Conservation (phyloP, 179 eudicot species). For the Vitellaria paradoxa region DNA sequence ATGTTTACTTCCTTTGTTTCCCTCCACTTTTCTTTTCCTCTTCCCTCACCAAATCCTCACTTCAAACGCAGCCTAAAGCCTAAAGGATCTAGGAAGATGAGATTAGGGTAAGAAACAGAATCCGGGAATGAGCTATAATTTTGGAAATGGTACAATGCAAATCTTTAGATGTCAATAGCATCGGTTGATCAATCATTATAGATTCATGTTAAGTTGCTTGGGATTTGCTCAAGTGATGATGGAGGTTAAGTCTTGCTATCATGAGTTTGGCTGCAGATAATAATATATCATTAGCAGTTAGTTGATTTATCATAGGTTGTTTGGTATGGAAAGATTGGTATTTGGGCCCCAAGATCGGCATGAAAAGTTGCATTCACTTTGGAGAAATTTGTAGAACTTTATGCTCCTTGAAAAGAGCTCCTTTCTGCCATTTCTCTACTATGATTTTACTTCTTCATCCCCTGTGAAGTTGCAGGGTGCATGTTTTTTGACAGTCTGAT, state of each 20-base stretch:
- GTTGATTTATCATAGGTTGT: conserved; percentile 1
- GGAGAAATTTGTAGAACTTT: not conserved
- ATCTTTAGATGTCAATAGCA: conserved; percentile 1
- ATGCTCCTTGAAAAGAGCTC: not conserved
- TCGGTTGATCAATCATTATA: not conserved
- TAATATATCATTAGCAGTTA: not conserved
- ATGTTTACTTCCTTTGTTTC: too few species aligned
- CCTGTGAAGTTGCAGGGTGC: not conserved
- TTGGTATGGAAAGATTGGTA: not conserved
- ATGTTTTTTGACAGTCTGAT: too few species aligned
- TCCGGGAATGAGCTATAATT: not conserved
- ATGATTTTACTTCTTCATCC: not conserved
- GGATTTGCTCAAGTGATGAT: not conserved
- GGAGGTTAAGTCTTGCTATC: not conserved
- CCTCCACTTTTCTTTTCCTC: too few species aligned
- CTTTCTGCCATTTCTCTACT: not conserved
- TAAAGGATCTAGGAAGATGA: not conserved
- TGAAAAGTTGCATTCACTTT: not conserved
- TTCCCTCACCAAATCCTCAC: too few species aligned
- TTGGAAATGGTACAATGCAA: not conserved
- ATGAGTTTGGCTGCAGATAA: not conserved
- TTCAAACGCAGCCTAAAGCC: too few species aligned
- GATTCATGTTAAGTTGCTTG: not conserved
- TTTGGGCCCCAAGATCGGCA: conserved; percentile 3
- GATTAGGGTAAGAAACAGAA: not conserved